Base-by-base conservation (phyloP, 352 stramenopile species). In the Peronospora belbahrii region DNA sequence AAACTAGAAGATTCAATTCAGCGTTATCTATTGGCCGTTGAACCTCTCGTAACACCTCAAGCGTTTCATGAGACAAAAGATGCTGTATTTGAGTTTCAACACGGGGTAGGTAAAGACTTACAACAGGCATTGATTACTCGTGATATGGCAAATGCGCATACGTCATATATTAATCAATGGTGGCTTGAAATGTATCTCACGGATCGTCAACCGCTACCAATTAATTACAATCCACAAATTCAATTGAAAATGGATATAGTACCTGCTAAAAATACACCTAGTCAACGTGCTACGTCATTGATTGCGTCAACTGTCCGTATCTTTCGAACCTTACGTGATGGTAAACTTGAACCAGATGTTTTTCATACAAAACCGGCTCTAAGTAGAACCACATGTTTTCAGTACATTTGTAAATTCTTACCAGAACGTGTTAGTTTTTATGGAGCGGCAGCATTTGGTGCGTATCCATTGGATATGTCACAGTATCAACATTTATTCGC, bases 141-240 rank as follows among this genome's bases (percentile, higher is more conserved):
- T 18, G 85, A 96, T 57, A 72, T 79, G 4, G 69, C 70, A 30
- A 75, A 95, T 61, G 70, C 66, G 48, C 72, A 95, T 65, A 94
- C 86, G 62, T 92, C 76, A 51, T 96, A 95, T 62, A 95, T 95
- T 57, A 94, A 94, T 68, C 70, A 93, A 50, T 94, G 85, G 82
- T 96, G 86, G 86, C 82, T 91, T 22, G 85, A 96, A 44, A 95
- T 95, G 86, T 96, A 96, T 65, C 52, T 96, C 31, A 72, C 42
- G 14, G 83, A 95, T 59, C 85, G 86, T 15, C 74, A 88, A 55
- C 72, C 86, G 36, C 58, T 96, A 32, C 75, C 82, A 22, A 73
- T 95, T 59, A 96, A 96, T 70, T 94, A 92, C 66, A 96, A 95
- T 64, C 85, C 85, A 48, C 83, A 95, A 65, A 76, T 94, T 49